phyloP scores from a whole-genome alignment of 495 filamentous ascomycete genomes.

The Apiosordaria backusii region DNA sequence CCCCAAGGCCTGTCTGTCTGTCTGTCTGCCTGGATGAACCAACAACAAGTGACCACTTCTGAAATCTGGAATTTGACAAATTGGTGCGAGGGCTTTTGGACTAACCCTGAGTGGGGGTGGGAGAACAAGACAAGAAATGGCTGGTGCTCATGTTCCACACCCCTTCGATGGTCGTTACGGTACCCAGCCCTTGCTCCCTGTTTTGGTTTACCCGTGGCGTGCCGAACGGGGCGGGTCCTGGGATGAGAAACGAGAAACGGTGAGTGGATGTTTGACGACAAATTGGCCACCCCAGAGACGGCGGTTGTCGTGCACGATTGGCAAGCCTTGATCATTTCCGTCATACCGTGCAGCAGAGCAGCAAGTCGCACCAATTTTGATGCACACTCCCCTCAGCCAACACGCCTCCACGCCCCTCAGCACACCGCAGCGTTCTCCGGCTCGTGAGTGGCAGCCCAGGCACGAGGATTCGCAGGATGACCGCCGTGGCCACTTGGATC shows the following conservation, averaged over 20 bases:
- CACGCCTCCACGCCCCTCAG: constrained; percentile 4
- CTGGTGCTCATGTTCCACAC: constrained; percentile 6
- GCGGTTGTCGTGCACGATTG: constrained; percentile 13
- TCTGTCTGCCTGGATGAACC: neutral
- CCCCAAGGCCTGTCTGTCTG: neutral
- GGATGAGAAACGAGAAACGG: neutral
- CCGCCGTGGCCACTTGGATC: neutral
- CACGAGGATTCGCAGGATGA: constrained; percentile 7
- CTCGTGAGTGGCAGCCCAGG: neutral
- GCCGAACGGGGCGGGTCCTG: constrained; percentile 1
- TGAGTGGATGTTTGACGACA: constrained; percentile 4
- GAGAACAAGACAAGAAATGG: neutral
- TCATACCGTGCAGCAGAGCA: constrained; percentile 17
- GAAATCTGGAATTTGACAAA: neutral
- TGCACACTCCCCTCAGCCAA: constrained; percentile 4
- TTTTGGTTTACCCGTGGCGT: constrained; percentile 13
- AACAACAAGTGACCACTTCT: neutral
- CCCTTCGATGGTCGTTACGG: constrained; percentile 6
- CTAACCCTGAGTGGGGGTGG: neutral
- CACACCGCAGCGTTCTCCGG: neutral
- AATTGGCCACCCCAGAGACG: constrained; percentile 8
- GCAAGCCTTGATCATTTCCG: constrained; percentile 31
- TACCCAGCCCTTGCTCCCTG: constrained; percentile 13
- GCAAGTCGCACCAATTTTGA: constrained; percentile 22
- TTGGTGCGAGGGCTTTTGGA: neutral